Evolutionary conservation across 2,329 filamentous ascomycete species (phyloP), one percentile per base, ranked within the genome.

Genomic region (Metarhizium anisopliae): DNA sequence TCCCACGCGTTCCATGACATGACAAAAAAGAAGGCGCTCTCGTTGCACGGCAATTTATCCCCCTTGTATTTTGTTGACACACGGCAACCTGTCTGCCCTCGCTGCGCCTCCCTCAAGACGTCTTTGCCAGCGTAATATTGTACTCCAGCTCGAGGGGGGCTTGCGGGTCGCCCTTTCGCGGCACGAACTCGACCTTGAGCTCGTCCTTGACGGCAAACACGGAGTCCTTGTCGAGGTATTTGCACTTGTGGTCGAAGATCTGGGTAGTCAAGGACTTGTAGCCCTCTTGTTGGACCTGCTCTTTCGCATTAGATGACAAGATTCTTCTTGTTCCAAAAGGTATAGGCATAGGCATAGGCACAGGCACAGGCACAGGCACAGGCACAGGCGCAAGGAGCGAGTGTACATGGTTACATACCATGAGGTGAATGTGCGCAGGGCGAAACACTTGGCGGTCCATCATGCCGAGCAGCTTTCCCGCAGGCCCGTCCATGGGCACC

Each of bases 211-310:
- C 77, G 0, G 79, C 79, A 57, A 80, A 82, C 8, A 80, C 79
- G 5, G 73, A 71, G 60, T 82, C 79, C 47, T 74, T 71, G 6
- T 62, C 62, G 25, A 89, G 73, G 62, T 88, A 84, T 59, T 80
- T 76, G 68, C 84, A 83, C 59, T 81, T 76, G 56, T 77, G 74
- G 67, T 90, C 87, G 66, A 90, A 93, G 55, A 94, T 84, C 68
- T 94, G 89, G 1, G 78, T 80, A 0, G 85, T 87, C 51, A 95
- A 78, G 0, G 85, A 76, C 63, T 83, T 86, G 73, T 86, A 84
- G 7, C 79, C 80, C 2, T 79, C 75, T 13, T 77, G 74, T 32
- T 77, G 75, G 51, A 75, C 68, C 70, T 71, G 29, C 38, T 40
- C 38, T 51, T 32, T 16, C 2, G 7, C 5, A 20, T 45, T 25